Base-by-base conservation (phyloP, 2,329 filamentous ascomycete species). In the Thielaviopsis euricoi region DNA sequence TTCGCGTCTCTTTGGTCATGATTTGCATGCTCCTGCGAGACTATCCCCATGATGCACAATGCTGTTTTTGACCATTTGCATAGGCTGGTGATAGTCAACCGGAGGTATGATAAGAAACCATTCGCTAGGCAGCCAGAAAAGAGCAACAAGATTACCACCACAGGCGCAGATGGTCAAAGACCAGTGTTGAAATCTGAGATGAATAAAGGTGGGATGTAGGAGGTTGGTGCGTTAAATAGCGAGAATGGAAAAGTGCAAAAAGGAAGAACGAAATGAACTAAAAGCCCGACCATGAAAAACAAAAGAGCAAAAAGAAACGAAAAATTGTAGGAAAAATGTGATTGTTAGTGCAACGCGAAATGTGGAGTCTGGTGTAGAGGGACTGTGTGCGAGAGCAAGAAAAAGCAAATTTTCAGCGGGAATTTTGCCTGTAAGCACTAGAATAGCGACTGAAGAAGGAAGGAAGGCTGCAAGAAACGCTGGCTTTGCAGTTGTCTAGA, bases 1-100 rank as follows among this genome's bases (percentile, higher is more conserved):
- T 97, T 97, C 55, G 88, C 89, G 2, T 90, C 86, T 65, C 25
- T 86, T 89, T 26, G 89, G 88, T 1, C 88, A 87, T 12, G 90
- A 61, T 48, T 62, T 59, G 26, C 43, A 46, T 29, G 61, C 58
- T 52, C 57, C 55, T 26, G 52, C 55, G 37, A 58, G 55, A 15
- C 43, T 52, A 4, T 26, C 4, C 4, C 9, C 4, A 26, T 26
- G 25, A 26, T 26, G 25, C 25, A 26, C 25, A 26, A 26, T 26
- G 25, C 25, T 9, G 25, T 26, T 26, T 26, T 26, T 26, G 25
- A 26, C 25, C 9, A 9, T 26, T 26, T 26, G 25, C 25, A 26
- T 26, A 26, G 4, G 4, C 25, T 26, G 4, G 25, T 4, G 9
- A 26, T 4, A 26, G 25, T 26, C 25, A 26, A 26, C 4, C 25